Conservation (phyloP, 1,284 basidiomycete species). For the Ganoderma boninense region DNA sequence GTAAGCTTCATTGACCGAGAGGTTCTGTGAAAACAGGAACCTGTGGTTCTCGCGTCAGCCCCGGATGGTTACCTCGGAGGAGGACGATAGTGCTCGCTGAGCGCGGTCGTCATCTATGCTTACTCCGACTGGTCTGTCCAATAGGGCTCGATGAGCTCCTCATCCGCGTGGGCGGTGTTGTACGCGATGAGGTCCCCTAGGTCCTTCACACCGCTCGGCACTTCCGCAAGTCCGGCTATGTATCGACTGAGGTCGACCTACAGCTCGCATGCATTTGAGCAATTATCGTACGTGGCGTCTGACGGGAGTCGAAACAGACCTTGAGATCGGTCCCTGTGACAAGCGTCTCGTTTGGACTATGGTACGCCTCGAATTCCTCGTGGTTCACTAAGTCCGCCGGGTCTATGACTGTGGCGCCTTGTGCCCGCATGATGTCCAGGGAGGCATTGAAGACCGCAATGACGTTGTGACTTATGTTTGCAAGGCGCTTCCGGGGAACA, state of each 20-base stretch:
- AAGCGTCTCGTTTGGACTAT: constrained; percentile 38
- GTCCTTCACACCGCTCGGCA: constrained; percentile 46
- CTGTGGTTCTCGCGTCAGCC: constrained; percentile 37
- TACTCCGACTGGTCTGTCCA: constrained; percentile 51
- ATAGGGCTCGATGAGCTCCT: constrained; percentile 50
- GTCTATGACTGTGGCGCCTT: constrained; percentile 53
- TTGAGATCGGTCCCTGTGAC: constrained; percentile 52
- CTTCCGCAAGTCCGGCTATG: constrained; percentile 41
- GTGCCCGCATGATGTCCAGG: constrained; percentile 45
- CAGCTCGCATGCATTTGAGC: not conserved
- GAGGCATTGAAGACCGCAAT: constrained; percentile 47
- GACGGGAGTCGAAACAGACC: constrained; percentile 31
- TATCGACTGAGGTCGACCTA: constrained; percentile 47
- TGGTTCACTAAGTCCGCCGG: constrained; percentile 49
- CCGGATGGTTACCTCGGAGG: not conserved
- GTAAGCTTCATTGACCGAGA: constrained; percentile 54
- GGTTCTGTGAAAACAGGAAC: constrained; percentile 55
- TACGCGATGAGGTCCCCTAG: constrained; percentile 53
- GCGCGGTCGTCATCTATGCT: constrained; percentile 10
- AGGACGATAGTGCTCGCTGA: constrained; percentile 27
- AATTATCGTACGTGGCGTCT: not conserved
- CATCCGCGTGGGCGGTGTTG: constrained; percentile 49
- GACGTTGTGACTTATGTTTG: constrained; percentile 35
- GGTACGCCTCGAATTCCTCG: constrained; percentile 41
- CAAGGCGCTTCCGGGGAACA: constrained; percentile 41